phyloP scores from a whole-genome alignment of 179 eudicot species.

The Spergularia azorica region DNA sequence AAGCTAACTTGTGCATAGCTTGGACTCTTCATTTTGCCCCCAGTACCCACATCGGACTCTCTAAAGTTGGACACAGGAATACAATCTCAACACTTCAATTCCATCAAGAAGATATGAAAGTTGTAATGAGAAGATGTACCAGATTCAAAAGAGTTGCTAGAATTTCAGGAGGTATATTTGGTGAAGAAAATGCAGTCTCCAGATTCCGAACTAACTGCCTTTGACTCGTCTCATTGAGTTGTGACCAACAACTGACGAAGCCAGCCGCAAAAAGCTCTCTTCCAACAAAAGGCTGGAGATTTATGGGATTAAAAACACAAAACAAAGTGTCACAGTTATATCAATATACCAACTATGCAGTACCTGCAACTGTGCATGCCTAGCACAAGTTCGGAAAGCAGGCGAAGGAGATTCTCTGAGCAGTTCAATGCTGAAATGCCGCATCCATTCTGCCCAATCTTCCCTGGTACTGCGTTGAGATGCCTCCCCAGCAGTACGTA shows the following conservation, averaged over 20 bases:
- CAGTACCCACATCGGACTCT: no score
- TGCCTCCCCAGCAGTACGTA: conserved; percentile 97
- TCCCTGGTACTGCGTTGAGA: conserved; percentile 99
- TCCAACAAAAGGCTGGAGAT: conserved; percentile 93
- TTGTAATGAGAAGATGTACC: conserved; percentile 41
- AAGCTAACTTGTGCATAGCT: no score
- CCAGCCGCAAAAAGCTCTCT: conserved; percentile 98
- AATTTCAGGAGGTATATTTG: conserved; percentile 96
- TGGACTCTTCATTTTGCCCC: no score
- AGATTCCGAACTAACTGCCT: conserved; percentile 80
- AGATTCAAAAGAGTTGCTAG: conserved; percentile 94
- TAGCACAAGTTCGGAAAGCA: conserved; percentile 95
- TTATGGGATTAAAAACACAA: conserved; percentile 22
- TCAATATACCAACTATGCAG: conserved; percentile 10
- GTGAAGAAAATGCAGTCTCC: conserved; percentile 98
- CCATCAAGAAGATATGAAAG: not conserved
- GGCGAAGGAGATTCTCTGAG: conserved; percentile 97
- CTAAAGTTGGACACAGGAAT: no score
- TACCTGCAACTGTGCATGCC: conserved; percentile 97
- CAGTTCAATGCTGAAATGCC: conserved; percentile 97
- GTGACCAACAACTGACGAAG: conserved; percentile 99
- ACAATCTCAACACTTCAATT: no score
- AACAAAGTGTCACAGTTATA: not conserved
- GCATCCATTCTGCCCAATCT: conserved; percentile 99
- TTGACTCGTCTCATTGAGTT: conserved; percentile 81